phyloP scores from a whole-genome alignment of 2,329 filamentous ascomycete genomes.

The Penicillium sp. region DNA sequence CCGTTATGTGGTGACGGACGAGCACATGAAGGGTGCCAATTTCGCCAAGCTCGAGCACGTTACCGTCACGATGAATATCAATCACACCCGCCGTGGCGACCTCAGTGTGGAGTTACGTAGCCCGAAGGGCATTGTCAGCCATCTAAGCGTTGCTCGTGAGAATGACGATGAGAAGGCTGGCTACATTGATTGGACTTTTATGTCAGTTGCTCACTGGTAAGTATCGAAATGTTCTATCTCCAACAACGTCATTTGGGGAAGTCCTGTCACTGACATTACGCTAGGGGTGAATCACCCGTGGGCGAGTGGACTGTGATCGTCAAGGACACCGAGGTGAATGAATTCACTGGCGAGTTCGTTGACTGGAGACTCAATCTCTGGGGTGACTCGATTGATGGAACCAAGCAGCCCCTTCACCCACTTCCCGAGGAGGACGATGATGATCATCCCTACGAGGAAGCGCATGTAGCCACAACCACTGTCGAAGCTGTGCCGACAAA shows the following conservation, averaged over 20 bases:
- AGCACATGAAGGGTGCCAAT: constrained; percentile 81
- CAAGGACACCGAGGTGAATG: constrained; percentile 80
- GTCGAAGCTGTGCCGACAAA: constrained; percentile 53
- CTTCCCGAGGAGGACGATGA: constrained; percentile 84
- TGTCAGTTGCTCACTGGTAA: constrained; percentile 96
- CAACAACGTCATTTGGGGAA: background rate
- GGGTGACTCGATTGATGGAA: constrained; percentile 81
- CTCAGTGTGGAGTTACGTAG: constrained; percentile 89
- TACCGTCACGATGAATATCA: constrained; percentile 95
- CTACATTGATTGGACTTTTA: constrained; percentile 97
- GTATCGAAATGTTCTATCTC: constrained; percentile 34
- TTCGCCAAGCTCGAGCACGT: constrained; percentile 88
- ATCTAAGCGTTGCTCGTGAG: constrained; percentile 75
- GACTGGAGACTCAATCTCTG: constrained; percentile 96
- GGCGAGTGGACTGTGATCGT: constrained; percentile 91
- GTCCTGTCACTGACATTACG: constrained; percentile 37
- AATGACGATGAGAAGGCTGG: constrained; percentile 69
- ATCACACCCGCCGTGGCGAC: constrained; percentile 85
- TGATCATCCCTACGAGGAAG: constrained; percentile 71
- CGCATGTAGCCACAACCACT: constrained; percentile 67
- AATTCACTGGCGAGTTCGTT: constrained; percentile 73
- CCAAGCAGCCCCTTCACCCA: constrained; percentile 73
- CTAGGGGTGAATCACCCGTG: constrained; percentile 81
- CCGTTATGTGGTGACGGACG: constrained; percentile 77
- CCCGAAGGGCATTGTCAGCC: constrained; percentile 77